Conservation (phyloP, 805 yeast genomes). For the Wickerhamiella alocasiicola region DNA sequence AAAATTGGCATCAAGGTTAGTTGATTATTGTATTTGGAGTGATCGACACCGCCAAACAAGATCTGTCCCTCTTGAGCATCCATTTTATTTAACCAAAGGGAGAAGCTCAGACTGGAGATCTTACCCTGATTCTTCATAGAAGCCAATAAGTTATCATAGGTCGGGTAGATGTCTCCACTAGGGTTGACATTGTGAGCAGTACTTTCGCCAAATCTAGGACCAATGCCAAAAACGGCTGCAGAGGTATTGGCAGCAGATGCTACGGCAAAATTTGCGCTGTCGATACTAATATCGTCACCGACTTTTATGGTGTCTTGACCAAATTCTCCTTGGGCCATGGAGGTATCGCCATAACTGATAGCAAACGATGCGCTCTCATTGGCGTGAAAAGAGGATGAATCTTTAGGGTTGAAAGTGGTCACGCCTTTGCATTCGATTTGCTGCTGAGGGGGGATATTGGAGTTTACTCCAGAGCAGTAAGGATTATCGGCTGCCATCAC, state of each 20-base stretch:
- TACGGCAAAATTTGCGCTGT: constrained; percentile 57
- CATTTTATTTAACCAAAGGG: constrained; percentile 33
- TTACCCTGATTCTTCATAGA: constrained; percentile 31
- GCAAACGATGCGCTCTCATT: constrained; percentile 16
- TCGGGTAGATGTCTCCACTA: constrained; percentile 15
- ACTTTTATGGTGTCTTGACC: constrained; percentile 49
- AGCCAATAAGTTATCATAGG: constrained; percentile 27
- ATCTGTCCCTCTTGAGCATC: constrained; percentile 28
- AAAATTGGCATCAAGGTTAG: constrained; percentile 29
- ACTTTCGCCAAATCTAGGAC: constrained; percentile 27
- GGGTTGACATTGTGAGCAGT: constrained; percentile 21
- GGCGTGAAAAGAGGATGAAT: constrained; percentile 8
- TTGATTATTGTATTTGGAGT: constrained; percentile 31
- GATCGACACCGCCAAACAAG: constrained; percentile 36
- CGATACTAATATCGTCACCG: constrained; percentile 35
- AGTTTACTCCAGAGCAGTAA: constrained; percentile 22
- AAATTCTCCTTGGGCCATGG: constrained; percentile 44
- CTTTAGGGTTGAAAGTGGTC: constrained; percentile 3
- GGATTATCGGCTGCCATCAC: constrained; percentile 40
- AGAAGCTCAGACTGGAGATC: constrained; percentile 33
- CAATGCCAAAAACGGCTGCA: constrained; percentile 38
- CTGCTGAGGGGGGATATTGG: neutral
- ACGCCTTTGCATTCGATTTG: constrained; percentile 9
- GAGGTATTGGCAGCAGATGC: constrained; percentile 55
- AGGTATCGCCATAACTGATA: constrained; percentile 32